phyloP scores from a whole-genome alignment of 164 flowering plant species.

The Dillenia suffruticosa region DNA sequence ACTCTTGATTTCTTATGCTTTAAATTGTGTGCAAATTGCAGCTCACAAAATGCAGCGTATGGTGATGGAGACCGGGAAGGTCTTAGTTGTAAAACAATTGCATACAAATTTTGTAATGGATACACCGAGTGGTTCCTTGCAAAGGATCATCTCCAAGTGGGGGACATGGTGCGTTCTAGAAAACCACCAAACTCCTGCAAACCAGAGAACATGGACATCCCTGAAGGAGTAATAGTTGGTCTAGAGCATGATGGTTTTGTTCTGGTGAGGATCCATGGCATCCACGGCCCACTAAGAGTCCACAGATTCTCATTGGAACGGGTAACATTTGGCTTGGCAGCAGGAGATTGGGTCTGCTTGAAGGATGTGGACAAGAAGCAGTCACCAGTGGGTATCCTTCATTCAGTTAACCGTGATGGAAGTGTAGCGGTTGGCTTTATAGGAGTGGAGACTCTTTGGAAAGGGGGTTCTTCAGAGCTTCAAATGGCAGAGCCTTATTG shows the following conservation, averaged over 20 bases:
- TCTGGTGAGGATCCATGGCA: conserved; percentile 74
- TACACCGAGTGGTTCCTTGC: conserved; percentile 76
- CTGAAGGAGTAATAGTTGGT: conserved; percentile 81
- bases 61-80: conserved; percentile 40
- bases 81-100: conserved; percentile 24
- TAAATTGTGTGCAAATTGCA: conserved; percentile 33
- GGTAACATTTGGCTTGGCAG: conserved; percentile 71
- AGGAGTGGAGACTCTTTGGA: conserved; percentile 80
- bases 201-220: conserved; percentile 67
- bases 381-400: conserved; percentile 83
- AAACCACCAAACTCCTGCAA: conserved; percentile 60
- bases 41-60: conserved; percentile 44
- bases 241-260: conserved; percentile 54
- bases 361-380: conserved; percentile 65
- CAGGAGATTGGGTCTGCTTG: conserved; percentile 87
- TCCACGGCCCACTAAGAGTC: conserved; percentile 81
- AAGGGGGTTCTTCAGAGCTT: conserved; percentile 55
- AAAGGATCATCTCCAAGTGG: conserved; percentile 75
- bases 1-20: background rate
- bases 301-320: conserved; percentile 63
- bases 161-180: conserved; percentile 82
- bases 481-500: conserved; percentile 77
- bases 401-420: conserved; percentile 69
- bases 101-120: conserved; percentile 30
- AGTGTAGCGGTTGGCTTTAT: conserved; percentile 60